Evolutionary conservation across 352 stramenopile genomes (phyloP).

Genomic region (Phytopythium helicoides): DNA sequence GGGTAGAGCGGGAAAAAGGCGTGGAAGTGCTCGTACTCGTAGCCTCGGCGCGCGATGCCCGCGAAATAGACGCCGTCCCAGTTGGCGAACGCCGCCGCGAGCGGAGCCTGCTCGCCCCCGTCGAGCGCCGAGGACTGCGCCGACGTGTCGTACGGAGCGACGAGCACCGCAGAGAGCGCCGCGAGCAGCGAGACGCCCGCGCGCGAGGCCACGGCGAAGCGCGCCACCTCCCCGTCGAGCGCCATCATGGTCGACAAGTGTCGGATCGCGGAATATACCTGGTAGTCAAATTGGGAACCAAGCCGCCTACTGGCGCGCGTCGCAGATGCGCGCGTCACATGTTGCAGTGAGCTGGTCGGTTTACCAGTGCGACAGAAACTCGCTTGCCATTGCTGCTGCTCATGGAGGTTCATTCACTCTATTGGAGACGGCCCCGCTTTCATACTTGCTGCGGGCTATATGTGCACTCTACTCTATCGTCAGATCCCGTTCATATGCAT

Average conservation of each 20-base stretch:
- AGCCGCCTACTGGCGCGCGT: too few species aligned
- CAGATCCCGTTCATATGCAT: too few species aligned
- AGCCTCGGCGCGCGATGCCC: conserved; percentile 69
- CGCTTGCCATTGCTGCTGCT: too few species aligned
- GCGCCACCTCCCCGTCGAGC: conserved; percentile 34
- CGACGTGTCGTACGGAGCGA: conserved; percentile 74
- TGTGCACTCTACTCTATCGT: too few species aligned
- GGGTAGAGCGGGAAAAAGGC: conserved; percentile 85
- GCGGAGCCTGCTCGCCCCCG: background rate
- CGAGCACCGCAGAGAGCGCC: conserved; percentile 36
- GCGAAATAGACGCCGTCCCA: conserved; percentile 88
- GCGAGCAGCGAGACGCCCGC: conserved; percentile 44
- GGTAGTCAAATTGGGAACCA: too few species aligned
- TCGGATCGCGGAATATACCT: too few species aligned
- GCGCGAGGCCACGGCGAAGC: conserved; percentile 47
- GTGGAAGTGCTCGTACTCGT: conserved; percentile 85
- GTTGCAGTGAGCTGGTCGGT: too few species aligned
- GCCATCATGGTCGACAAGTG: conserved; percentile 20
- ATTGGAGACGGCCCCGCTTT: too few species aligned
- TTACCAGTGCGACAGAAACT: too few species aligned
- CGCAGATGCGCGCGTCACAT: too few species aligned
- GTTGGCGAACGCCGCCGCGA: conserved; percentile 42
- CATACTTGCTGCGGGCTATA: too few species aligned
- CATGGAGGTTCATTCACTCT: too few species aligned
- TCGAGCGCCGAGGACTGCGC: conserved; percentile 22